Percentiles rank a stretch among this genome's conserved stretches.
Conservation (phyloP, 73 alveolate genomes). For the Paraurostyla sp. region DNA sequence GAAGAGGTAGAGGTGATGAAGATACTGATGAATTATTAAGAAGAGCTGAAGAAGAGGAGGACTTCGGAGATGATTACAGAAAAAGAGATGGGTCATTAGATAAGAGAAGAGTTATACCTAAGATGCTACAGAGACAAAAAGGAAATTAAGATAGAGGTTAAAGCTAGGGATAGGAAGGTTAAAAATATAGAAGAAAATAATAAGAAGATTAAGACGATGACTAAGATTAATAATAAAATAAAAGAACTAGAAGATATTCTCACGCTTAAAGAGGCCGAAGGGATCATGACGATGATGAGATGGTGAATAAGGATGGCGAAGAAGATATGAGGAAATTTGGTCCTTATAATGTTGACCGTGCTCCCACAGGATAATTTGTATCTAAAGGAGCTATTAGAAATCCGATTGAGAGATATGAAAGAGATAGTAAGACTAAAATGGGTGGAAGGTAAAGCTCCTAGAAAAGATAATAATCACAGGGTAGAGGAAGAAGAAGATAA, state of each 20-base stretch:
- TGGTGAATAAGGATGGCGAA: background rate
- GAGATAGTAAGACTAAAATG: no score
- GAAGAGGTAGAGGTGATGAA: background rate
- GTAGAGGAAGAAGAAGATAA: no score
- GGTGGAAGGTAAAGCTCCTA: no score
- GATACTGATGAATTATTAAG: background rate
- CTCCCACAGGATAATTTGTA: slow-evolving; percentile 48
- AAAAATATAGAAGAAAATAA: no score
- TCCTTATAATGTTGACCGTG: slow-evolving; percentile 47
- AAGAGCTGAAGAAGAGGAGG: no score
- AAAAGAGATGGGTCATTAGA: background rate
- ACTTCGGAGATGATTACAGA: background rate
- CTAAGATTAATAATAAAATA: background rate
- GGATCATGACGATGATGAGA: background rate
- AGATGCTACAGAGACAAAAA: background rate
- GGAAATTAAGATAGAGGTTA: no score
- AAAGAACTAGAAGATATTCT: background rate
- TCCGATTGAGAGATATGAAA: slow-evolving; percentile 20
- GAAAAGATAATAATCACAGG: no score
- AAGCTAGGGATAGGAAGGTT: no score
- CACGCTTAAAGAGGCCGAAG: no score
- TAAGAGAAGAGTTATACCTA: background rate
- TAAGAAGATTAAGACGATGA: no score
- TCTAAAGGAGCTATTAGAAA: slow-evolving; percentile 32
- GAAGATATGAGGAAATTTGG: background rate